Evolutionary conservation across 1,284 basidiomycete species (phyloP).

Genomic region (Irpex rosettiformis): DNA sequence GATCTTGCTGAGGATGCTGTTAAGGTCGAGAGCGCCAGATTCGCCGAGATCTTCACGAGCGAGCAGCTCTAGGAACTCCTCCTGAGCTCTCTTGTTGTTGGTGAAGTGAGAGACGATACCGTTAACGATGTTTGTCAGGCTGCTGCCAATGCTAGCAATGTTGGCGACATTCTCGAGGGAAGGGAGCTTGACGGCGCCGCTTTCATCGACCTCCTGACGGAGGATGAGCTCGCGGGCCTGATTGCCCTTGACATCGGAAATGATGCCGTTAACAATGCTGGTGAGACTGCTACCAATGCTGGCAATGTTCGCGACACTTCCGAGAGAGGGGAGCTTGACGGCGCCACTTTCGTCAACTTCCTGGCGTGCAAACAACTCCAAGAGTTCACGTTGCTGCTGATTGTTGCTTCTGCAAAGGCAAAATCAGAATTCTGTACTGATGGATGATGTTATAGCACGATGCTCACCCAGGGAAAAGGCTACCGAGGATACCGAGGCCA

Average conservation of each 20-base stretch:
- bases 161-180: background rate
- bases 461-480: background rate
- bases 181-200: background rate
- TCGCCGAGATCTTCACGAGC: background rate
- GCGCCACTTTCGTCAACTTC: background rate
- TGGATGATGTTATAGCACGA: background rate
- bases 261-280: background rate
- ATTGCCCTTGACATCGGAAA: background rate
- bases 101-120: background rate
- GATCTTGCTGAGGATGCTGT: background rate
- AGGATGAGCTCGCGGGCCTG: background rate
- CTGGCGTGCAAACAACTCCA: background rate
- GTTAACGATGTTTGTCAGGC: background rate
- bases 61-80: background rate
- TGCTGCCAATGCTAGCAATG: background rate
- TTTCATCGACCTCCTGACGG: background rate
- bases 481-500: background rate
- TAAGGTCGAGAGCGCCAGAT: background rate
- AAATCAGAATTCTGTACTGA: too few species aligned
- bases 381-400: background rate
- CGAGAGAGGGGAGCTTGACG: background rate
- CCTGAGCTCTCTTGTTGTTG: background rate
- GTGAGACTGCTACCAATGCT: background rate
- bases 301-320: background rate
- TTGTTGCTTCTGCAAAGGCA: too few species aligned